A percentile compares a stretch with the other conserved stretches of the same genome.
Conservation (phyloP, 2,329 filamentous ascomycete genomes). For the Epichloe uncinata region DNA sequence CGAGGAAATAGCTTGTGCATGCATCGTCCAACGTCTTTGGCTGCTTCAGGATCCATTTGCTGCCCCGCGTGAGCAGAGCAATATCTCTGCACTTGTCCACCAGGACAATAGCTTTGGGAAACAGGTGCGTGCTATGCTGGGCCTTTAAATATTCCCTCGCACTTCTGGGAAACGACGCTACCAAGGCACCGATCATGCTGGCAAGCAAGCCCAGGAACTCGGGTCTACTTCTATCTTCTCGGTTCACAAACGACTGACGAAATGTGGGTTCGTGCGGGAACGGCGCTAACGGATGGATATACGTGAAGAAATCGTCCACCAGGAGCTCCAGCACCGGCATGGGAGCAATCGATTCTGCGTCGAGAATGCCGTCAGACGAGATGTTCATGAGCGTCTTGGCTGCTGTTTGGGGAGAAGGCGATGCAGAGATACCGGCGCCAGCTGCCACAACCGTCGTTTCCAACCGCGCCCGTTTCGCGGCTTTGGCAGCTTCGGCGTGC, state of each 20-base stretch:
- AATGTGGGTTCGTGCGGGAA: conserved; percentile 73
- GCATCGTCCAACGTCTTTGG: conserved; percentile 40
- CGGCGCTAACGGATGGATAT: conserved; percentile 63
- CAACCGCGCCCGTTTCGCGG: conserved; percentile 33
- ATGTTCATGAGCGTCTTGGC: conserved; percentile 37
- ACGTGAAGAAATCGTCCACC: conserved; percentile 73
- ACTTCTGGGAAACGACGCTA: conserved; percentile 62
- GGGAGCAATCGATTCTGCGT: conserved; percentile 59
- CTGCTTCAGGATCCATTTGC: conserved; percentile 33
- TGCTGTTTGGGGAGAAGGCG: conserved; percentile 31
- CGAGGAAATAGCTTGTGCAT: conserved; percentile 65
- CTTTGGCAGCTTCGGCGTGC: conserved; percentile 41
- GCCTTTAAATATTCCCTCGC: conserved; percentile 55
- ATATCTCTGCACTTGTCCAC: conserved; percentile 59
- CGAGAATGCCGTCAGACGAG: conserved; percentile 27
- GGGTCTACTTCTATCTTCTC: conserved; percentile 52
- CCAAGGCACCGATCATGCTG: conserved; percentile 61
- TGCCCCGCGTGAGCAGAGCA: conserved; percentile 52
- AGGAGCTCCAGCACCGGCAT: conserved; percentile 53
- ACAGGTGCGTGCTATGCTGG: conserved; percentile 49
- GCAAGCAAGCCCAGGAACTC: conserved; percentile 58
- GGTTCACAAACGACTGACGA: conserved; percentile 50
- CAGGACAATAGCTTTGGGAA: conserved; percentile 55
- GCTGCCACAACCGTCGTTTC: conserved; percentile 15
- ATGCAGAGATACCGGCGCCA: conserved; percentile 11